Conservation (phyloP, 805 yeast genomes). For the Grigorovia transvaalensis region DNA sequence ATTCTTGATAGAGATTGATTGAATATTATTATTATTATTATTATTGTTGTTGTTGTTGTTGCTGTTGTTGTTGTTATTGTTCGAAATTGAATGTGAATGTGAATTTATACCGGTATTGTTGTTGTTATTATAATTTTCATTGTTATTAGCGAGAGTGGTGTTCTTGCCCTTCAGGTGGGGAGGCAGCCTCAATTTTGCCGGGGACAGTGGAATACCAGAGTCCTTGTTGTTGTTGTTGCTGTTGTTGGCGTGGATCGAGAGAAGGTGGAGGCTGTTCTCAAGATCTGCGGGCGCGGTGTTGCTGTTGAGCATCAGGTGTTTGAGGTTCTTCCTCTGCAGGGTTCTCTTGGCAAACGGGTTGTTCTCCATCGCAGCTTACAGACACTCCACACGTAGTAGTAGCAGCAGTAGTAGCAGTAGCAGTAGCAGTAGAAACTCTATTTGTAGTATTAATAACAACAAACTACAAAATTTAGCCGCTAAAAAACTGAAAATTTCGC, state of each 20-base stretch:
- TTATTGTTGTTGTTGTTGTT: background rate
- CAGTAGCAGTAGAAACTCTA: background rate
- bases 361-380: background rate
- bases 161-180: background rate
- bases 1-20: background rate
- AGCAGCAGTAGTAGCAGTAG: background rate
- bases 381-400: too few species aligned
- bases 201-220: background rate
- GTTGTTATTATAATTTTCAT: background rate
- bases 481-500: too few species aligned
- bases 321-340: constrained; percentile 47
- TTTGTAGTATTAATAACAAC: too few species aligned
- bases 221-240: background rate
- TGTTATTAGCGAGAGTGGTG: background rate
- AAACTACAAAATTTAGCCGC: too few species aligned
- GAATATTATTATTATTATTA: background rate
- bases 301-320: constrained; percentile 37
- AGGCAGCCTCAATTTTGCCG: background rate
- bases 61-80: background rate
- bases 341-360: constrained; percentile 33
- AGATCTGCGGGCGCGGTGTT: background rate
- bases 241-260: background rate
- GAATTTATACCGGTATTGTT: too few species aligned
- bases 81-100: background rate
- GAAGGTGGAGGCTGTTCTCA: background rate